These are phyloP conservation scores for Vaccinium darrowii DNA, from an alignment of 148 eudicot species.

Conservation along the genomic window DNA sequence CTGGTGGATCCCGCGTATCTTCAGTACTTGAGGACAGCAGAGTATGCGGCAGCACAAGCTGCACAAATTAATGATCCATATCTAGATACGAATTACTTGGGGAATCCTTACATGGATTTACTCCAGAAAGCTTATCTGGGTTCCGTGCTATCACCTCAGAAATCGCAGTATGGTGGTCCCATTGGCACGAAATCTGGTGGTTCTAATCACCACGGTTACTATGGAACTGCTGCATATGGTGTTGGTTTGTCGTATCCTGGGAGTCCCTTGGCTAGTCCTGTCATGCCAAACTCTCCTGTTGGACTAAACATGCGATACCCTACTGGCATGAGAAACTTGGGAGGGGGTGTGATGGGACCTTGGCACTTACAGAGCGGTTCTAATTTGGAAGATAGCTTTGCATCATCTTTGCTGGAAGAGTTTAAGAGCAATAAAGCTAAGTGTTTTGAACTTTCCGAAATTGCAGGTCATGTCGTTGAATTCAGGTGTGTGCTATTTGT, in stretches of 20 bases:
- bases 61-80: slow-evolving; percentile 63
- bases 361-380: slow-evolving; percentile 62
- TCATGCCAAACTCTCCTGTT: slow-evolving; percentile 68
- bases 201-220: slow-evolving; percentile 55
- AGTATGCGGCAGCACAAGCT: slow-evolving; percentile 54
- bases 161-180: slow-evolving; percentile 59
- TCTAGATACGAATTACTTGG: slow-evolving; percentile 42
- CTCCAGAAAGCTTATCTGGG: slow-evolving; percentile 83
- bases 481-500: slow-evolving; percentile 46
- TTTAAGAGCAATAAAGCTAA: slow-evolving; percentile 71
- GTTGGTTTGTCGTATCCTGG: slow-evolving; percentile 75
- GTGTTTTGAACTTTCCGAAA: slow-evolving; percentile 80
- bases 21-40: slow-evolving; percentile 62
- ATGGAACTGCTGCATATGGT: slow-evolving; percentile 55
- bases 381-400: slow-evolving; percentile 55
- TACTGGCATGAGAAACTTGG: slow-evolving; percentile 70
- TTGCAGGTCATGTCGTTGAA: slow-evolving; percentile 73
- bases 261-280: slow-evolving; percentile 55
- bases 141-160: slow-evolving; percentile 62
- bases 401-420: slow-evolving; percentile 74
- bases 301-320: slow-evolving; percentile 60
- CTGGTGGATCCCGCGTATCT: slow-evolving; percentile 61
- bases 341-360: slow-evolving; percentile 56
- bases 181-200: slow-evolving; percentile 48
- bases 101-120: slow-evolving; percentile 63